A percentile compares a stretch with the other conserved stretches of the same genome.
Conservation (phyloP, 768 basidiomycete species). For the Candolleomyces eurysporus region DNA sequence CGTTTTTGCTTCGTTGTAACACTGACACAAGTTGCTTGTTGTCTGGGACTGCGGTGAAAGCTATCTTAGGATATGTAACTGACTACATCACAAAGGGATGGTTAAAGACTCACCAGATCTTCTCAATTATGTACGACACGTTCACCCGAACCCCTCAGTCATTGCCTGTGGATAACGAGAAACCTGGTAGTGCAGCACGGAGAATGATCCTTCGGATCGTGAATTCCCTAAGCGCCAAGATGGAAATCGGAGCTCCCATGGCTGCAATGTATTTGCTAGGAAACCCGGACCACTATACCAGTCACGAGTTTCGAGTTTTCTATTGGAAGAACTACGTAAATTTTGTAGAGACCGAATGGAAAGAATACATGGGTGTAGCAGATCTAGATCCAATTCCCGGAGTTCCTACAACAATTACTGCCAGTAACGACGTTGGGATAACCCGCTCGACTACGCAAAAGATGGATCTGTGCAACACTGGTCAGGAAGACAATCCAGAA, state of each 20-base stretch:
- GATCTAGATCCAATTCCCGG: background rate
- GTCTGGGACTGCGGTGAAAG: slow-evolving; percentile 40
- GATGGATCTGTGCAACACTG: no score
- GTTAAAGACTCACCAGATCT: slow-evolving; percentile 38
- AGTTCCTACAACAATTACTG: no score
- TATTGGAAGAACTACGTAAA: slow-evolving; percentile 18
- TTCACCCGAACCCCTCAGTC: slow-evolving; percentile 19
- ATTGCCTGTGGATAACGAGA: slow-evolving; percentile 10
- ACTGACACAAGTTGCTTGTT: slow-evolving; percentile 35
- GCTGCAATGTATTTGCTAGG: slow-evolving; percentile 21
- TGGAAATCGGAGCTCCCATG: slow-evolving; percentile 28
- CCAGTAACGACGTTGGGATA: no score
- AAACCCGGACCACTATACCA: slow-evolving; percentile 30
- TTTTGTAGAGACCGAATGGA: background rate
- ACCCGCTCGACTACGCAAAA: no score
- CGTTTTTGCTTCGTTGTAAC: slow-evolving; percentile 28
- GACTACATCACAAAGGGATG: slow-evolving; percentile 42
- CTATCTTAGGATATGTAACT: slow-evolving; percentile 35
- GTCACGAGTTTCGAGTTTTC: slow-evolving; percentile 21
- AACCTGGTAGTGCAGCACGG: background rate
- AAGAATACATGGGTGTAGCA: no score
- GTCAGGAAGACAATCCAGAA: no score
- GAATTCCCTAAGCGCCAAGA: slow-evolving; percentile 22
- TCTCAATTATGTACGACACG: slow-evolving; percentile 27
- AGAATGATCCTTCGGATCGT: slow-evolving; percentile 18